These are phyloP conservation scores for Nigrospora sphaerica DNA, from an alignment of 2,329 filamentous ascomycete species.

Conservation along the genomic window DNA sequence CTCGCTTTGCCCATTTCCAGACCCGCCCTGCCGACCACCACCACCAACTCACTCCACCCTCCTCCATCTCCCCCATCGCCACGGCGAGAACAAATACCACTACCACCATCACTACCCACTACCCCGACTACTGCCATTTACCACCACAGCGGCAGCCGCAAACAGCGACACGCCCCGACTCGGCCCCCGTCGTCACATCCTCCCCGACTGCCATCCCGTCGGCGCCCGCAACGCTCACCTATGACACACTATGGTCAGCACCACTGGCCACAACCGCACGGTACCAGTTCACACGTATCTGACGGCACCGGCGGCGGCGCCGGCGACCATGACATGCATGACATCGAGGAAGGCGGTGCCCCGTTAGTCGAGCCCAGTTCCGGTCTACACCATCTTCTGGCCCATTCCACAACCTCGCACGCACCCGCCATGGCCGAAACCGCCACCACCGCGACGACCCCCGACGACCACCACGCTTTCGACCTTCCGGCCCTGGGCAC, in stretches of 20 bases:
- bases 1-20: neutral
- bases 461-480: too few relatives aligned
- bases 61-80: too few relatives aligned
- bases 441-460: too few relatives aligned
- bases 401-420: too few relatives aligned
- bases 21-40: neutral
- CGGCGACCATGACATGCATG: constrained; percentile 13
- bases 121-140: neutral
- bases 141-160: neutral
- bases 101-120: neutral
- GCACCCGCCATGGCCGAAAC: too few relatives aligned
- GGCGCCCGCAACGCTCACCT: neutral
- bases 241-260: neutral
- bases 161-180: neutral
- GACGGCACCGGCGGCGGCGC: constrained; percentile 5
- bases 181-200: neutral
- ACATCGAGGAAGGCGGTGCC: constrained; percentile 18
- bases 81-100: neutral
- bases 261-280: neutral
- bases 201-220: neutral
- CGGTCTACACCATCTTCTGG: neutral
- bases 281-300: neutral
- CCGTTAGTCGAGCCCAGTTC: constrained; percentile 5
- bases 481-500: too few relatives aligned
- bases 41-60: too few relatives aligned